Percentiles rank a stretch among this genome's conserved stretches.
phyloP scores from a whole-genome alignment of 768 basidiomycete species.

The Basidioascus undulatus region DNA sequence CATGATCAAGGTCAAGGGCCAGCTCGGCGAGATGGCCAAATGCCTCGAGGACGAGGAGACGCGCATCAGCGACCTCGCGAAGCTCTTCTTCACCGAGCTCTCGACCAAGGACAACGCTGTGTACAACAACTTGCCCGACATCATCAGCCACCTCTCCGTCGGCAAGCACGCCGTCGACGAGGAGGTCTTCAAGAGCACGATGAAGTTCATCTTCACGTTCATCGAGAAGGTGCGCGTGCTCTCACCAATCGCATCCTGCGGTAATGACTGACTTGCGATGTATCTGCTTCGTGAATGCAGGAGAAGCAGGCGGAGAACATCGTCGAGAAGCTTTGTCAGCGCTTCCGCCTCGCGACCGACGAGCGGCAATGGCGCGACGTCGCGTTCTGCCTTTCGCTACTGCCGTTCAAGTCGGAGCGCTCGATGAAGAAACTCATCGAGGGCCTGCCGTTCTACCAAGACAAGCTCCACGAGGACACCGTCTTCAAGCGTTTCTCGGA shows the following conservation, averaged over 20 bases:
- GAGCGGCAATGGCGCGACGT: slow-evolving; percentile 94
- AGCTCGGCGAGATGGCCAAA: slow-evolving; percentile 99
- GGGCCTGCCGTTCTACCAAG: slow-evolving; percentile 66
- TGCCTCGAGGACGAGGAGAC: slow-evolving; percentile 78
- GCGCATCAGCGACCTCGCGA: slow-evolving; percentile 79
- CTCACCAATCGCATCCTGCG: neutral
- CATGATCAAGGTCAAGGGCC: slow-evolving; percentile 99
- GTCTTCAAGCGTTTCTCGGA: slow-evolving; percentile 68
- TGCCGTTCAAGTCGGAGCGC: slow-evolving; percentile 91
- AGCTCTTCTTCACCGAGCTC: slow-evolving; percentile 86
- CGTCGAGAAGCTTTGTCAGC: slow-evolving; percentile 90
- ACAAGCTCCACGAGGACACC: slow-evolving; percentile 70
- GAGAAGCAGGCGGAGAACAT: slow-evolving; percentile 92
- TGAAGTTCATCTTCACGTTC: slow-evolving; percentile 85
- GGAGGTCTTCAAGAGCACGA: slow-evolving; percentile 69
- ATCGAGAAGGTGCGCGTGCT: slow-evolving; percentile 58
- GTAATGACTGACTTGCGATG: neutral
- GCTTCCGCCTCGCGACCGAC: slow-evolving; percentile 69
- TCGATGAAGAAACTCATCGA: slow-evolving; percentile 93
- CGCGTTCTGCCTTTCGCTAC: slow-evolving; percentile 73
- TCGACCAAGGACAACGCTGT: slow-evolving; percentile 97
- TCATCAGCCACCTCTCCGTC: slow-evolving; percentile 81
- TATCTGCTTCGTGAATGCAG: slow-evolving; percentile 20
- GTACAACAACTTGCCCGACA: slow-evolving; percentile 89
- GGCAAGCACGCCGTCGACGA: slow-evolving; percentile 84